Percentiles rank a stretch among this genome's conserved stretches.
phyloP scores from a whole-genome alignment of 2,329 filamentous ascomycete species.

The Chrysoporthe deuterocubensis region DNA sequence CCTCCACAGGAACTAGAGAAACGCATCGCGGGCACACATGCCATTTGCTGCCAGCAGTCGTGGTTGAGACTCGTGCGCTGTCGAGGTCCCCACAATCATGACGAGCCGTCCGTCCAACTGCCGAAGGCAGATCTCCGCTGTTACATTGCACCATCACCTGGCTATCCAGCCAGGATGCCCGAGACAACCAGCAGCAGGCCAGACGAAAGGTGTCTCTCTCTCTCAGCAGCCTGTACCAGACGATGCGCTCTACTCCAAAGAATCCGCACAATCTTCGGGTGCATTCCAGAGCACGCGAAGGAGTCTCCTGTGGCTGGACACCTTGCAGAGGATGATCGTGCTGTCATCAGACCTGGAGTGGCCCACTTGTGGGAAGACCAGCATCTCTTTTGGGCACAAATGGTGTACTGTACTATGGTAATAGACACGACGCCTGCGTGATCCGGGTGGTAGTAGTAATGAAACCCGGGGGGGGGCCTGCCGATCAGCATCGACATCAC shows the following conservation, averaged over 20 bases:
- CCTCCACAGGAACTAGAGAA: background rate
- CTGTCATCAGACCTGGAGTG: background rate
- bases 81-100: conserved; percentile 14
- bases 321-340: background rate
- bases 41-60: background rate
- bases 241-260: background rate
- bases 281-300: background rate
- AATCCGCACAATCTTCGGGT: background rate
- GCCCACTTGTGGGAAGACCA: background rate
- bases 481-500: conserved; percentile 22
- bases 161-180: background rate
- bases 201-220: background rate
- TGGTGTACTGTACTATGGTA: background rate
- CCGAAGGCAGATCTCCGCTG: conserved; percentile 21
- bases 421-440: background rate
- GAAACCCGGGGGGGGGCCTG: background rate
- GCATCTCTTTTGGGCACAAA: background rate
- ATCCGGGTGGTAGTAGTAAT: background rate
- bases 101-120: conserved; percentile 22
- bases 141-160: conserved; percentile 19
- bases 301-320: background rate
- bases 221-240: background rate
- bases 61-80: conserved; percentile 1
- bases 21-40: background rate
- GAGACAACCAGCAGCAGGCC: background rate